Conservation (phyloP, 169 alveolate genomes). For the Ichthyophthirius multifiliis region DNA sequence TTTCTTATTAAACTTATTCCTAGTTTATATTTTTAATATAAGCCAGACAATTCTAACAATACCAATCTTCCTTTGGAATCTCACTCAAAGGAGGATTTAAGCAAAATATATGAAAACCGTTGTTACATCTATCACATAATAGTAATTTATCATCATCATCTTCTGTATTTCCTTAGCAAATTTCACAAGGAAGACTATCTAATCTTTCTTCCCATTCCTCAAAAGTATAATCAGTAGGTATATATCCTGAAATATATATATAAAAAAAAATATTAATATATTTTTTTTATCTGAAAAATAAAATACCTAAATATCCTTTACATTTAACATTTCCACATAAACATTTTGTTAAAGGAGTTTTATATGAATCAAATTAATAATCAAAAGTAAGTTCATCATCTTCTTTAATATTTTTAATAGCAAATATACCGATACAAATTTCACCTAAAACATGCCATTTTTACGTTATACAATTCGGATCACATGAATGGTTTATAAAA, state of each 20-base stretch:
- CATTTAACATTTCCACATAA: conserved; percentile 67
- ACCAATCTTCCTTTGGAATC: conserved; percentile 72
- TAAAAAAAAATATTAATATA: neutral
- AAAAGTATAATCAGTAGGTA: conserved; percentile 35
- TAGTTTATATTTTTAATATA: neutral
- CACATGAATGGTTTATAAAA: conserved; percentile 97
- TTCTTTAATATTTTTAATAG: conserved; percentile 88
- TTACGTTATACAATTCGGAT: conserved; percentile 96
- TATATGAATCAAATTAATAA: conserved; percentile 84
- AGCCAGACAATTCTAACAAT: conserved; percentile 52
- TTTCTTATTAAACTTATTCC: conserved; percentile 9
- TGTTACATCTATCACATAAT: conserved; percentile 65
- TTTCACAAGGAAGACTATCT: conserved; percentile 40
- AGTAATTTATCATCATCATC: conserved; percentile 42
- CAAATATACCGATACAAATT: conserved; percentile 94
- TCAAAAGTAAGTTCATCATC: conserved; percentile 97
- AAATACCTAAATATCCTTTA: conserved; percentile 65
- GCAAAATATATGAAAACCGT: conserved; percentile 65
- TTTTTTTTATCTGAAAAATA: neutral
- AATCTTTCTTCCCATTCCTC: conserved; percentile 53
- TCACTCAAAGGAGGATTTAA: conserved; percentile 56
- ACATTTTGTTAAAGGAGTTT: conserved; percentile 73
- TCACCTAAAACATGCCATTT: conserved; percentile 95
- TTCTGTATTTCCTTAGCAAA: conserved; percentile 32
- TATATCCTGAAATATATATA: neutral